Evolutionary conservation across 192 early-diverging fungal species (phyloP), one percentile per base, ranked within the genome.

Genomic region (Coemansia sp.): DNA sequence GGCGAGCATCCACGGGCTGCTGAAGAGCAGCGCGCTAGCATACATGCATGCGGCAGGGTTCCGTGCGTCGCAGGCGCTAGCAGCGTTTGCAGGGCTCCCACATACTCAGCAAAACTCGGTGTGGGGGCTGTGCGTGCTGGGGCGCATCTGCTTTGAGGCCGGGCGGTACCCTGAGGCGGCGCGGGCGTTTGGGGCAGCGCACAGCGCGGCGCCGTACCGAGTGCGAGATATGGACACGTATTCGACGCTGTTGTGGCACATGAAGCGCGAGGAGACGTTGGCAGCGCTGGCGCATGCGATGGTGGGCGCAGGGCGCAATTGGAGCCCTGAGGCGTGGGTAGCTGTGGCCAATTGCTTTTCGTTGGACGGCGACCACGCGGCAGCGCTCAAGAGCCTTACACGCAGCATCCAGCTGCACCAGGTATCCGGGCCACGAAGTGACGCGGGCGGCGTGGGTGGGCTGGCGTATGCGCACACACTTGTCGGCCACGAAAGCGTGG

Each of bases 161-260:
- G 83, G 80, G 0, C 21, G 78, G 55, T 85, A 83, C 43, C 54
- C 71, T 6, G 83, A 91, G 75, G 86, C 86, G 2, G 77, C 74
- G 4, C 68, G 71, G 48, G 80, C 73, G 33, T 89, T 90, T 64
- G 57, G 52, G 9, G 65, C 62, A 0, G 82, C 82, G 11, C 77
- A 89, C 23, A 46, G 80, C 12, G 27, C 87, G 29, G 92, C 93
- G 32, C 88, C 90, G 8, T 87, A 83, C 64, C 83, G 89, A 4
- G 60, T 87, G 24, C 82, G 84, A 28, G 88, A 88, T 43, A 90
- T 95, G 89, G 95, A 97, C 53, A 64, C 87, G 6, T 95, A 90
- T 60, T 92, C 91, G 18, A 89, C 90, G 10, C 81, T 86, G 27
- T 64, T 97, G 33, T 97, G 95, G 95, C 93, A 95, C 58, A 65